Conservation (phyloP, 192 early-diverging fungal species). For the Backusella liffmaniae region DNA sequence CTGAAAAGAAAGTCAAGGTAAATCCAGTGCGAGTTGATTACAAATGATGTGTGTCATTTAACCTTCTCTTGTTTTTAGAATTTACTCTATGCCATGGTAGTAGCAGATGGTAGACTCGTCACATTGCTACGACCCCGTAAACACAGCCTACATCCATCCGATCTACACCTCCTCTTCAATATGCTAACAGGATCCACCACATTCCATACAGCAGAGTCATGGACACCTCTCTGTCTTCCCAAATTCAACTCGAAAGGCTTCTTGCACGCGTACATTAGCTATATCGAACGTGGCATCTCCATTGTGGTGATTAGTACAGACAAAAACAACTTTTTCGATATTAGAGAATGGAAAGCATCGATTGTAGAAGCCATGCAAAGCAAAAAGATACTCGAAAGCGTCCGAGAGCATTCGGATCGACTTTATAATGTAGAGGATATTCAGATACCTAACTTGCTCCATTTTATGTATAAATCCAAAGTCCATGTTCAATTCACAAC, state of each 20-base stretch:
- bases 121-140: constrained; percentile 72
- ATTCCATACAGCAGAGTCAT: constrained; percentile 82
- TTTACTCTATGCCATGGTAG: constrained; percentile 77
- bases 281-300: constrained; percentile 69
- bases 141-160: constrained; percentile 79
- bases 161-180: constrained; percentile 81
- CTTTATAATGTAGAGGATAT: constrained; percentile 56
- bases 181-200: constrained; percentile 71
- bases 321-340: constrained; percentile 81
- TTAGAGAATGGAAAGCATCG: constrained; percentile 64
- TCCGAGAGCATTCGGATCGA: constrained; percentile 46
- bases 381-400: constrained; percentile 31
- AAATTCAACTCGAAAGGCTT: constrained; percentile 86
- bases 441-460: constrained; percentile 64
- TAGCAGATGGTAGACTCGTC: constrained; percentile 75
- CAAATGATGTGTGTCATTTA: neutral
- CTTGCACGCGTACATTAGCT: constrained; percentile 84
- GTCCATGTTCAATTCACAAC: constrained; percentile 65
- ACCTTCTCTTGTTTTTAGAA: constrained; percentile 26
- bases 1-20: constrained; percentile 58
- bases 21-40: no score
- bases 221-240: constrained; percentile 95
- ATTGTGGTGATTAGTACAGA: constrained; percentile 76
- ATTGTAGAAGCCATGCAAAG: constrained; percentile 58
- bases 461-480: constrained; percentile 72